Base-by-base conservation (phyloP, 768 basidiomycete species). In the Lactarius deliciosus region DNA sequence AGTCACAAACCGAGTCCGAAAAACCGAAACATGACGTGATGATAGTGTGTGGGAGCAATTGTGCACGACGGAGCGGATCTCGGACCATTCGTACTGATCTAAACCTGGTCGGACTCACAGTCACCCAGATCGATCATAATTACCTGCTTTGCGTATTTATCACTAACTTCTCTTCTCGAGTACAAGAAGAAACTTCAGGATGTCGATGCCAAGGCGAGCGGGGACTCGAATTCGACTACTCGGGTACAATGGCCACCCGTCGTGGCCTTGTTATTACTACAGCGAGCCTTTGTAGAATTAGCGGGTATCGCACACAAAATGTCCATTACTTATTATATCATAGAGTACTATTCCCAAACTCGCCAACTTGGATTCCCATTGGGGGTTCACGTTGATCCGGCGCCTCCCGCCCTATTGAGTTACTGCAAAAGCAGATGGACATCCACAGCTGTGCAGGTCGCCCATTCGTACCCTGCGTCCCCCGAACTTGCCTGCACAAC, bases 381-480 rank as follows among this genome's bases (percentile, higher is more conserved):
- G 9, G 10, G 38, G 45, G 45, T n/a, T n/a, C 45, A 47, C 22
- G 41, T 18, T 18, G 41, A n/a, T n/a, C 22, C 34, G 34, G 32
- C n/a, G n/a, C n/a, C 45, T 25, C 47, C 22, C 22, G 10, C 22
- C 30, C 54, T 56, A 30, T 34, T 34, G 16, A 20, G 3, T 22
- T 3, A 38, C n/a, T 2, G 57, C 36, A 9, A 58, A 9, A 58
- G 38, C 3, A 58, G 0, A 58, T n/a, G 36, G 13, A 58, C 36
- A 8, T 13, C 11, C 34, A 58, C 57, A 22, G 57, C 20, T 25
- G 32, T 25, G 57, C 63, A 64, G 18, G 63, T 64, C 18, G 34
- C 5, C 22, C 15, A 47, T 20, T 34, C 36, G 34, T 36, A 64
- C 43, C 45, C 63, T 20, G 45, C 45, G 16, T 47, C 25, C 57